Base-by-base conservation (phyloP, 495 filamentous ascomycete species). In the Daldinia grandis region DNA sequence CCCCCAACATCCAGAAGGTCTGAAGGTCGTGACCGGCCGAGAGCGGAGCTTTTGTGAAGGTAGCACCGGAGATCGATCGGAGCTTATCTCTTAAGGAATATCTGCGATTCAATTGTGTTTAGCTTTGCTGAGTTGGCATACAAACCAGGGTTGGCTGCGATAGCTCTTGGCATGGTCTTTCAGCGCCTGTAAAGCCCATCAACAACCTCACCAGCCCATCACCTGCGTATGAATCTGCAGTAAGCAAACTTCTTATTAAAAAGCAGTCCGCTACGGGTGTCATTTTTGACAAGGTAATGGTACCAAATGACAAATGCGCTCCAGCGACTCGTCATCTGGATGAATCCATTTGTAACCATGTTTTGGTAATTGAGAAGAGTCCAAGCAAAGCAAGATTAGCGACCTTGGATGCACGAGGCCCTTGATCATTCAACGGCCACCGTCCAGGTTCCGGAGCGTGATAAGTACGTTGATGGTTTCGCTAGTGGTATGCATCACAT, bases 71-170 rank as follows among this genome's bases (percentile, higher is more conserved):
- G 57, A 73, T 68, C 70, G 64, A 68, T 68, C 70, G 65, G 70
- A 73, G 64, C 60, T 62, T 68, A 64, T 73, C 49, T 64, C 49
- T 64, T n/a, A 33, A 53, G 35, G 35, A 59, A 40, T 19, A 66
- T 44, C 50, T 30, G 49, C 57, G 37, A 51, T 68, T 50, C 56
- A 54, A 37, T 47, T 30, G 42, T 47, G 4, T 49, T 58, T 58
- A 53, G 55, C 30, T 64, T 64, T 68, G 70, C 60, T 73, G 70
- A 73, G 70, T 68, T 73, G 70, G 64, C 70, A 73, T 42, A 65
- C 25, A 64, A 47, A 40, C 49, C 49, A 25, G 64, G 66, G 70
- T 57, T 64, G 40, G 49, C 64, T 68, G 70, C 65, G 56, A 42
- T 61, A 57, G 19, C 38, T 68, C 70, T 73, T 73, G 70, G 70